A percentile compares a stretch with the other conserved stretches of the same genome.
These are phyloP conservation scores for Furcasterigmium sp. DNA, from an alignment of 2,329 filamentous ascomycete species.

Conservation along the genomic window DNA sequence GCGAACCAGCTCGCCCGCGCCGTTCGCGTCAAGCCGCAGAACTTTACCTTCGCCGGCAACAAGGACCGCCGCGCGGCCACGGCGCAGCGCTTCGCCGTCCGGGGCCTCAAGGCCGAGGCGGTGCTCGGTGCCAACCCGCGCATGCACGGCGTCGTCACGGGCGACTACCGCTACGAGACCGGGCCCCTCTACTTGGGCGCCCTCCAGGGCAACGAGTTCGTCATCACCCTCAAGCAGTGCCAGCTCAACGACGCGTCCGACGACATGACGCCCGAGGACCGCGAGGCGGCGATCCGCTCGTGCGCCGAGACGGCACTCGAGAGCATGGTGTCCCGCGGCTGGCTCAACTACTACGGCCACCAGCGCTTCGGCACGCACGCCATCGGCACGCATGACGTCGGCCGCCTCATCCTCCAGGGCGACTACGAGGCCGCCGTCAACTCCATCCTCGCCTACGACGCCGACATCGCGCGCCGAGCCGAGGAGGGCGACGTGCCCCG, in stretches of 20 bases:
- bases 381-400: constrained; percentile 79
- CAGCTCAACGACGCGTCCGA: constrained; percentile 42
- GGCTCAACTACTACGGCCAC: constrained; percentile 97
- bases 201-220: constrained; percentile 84
- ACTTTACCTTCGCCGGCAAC: constrained; percentile 74
- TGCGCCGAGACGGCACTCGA: constrained; percentile 55
- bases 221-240: constrained; percentile 85
- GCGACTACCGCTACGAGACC: constrained; percentile 74
- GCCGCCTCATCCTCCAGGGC: constrained; percentile 74
- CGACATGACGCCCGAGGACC: constrained; percentile 6
- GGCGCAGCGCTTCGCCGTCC: constrained; percentile 71
- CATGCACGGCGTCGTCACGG: constrained; percentile 59
- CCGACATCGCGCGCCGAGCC: constrained; percentile 47
- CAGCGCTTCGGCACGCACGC: constrained; percentile 90
- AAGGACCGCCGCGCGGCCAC: constrained; percentile 88
- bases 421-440: constrained; percentile 78
- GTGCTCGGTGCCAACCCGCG: constrained; percentile 62
- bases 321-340: constrained; percentile 68
- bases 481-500: constrained; percentile 25
- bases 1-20: constrained; percentile 70
- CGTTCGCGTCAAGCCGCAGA: constrained; percentile 68
- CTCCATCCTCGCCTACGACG: constrained; percentile 68
- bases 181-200: constrained; percentile 76
- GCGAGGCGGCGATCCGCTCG: constrained; percentile 17
- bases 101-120: constrained; percentile 45